phyloP scores from a whole-genome alignment of 192 early-diverging fungal genomes.

The Phlyctochytrium bullatum region DNA sequence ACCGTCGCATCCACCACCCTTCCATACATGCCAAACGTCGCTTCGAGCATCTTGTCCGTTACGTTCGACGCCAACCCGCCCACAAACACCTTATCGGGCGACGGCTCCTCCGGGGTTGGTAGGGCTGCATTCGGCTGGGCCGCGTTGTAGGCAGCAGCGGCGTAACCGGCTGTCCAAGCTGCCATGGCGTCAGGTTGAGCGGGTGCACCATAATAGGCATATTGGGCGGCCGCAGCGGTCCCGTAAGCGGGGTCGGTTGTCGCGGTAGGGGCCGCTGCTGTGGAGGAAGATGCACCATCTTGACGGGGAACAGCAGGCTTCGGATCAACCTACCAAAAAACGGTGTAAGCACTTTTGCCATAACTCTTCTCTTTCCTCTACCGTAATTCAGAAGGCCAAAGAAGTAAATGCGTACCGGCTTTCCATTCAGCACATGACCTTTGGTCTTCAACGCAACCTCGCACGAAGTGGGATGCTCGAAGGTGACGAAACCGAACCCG shows the following conservation, averaged over 20 bases:
- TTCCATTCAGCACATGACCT: neutral
- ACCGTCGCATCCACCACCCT: conserved; percentile 6
- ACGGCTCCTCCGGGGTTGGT: neutral
- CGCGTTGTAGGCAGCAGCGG: too few species aligned
- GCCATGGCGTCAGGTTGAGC: too few species aligned
- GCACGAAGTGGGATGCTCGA: neutral
- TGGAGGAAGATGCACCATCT: neutral
- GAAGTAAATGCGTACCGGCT: neutral
- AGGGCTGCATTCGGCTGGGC: neutral
- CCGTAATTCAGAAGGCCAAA: neutral
- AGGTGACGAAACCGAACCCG: conserved; percentile 53
- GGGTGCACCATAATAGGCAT: too few species aligned
- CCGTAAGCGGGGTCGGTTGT: too few species aligned
- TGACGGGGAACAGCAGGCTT: neutral
- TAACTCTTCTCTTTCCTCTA: too few species aligned
- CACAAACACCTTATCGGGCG: conserved; percentile 14
- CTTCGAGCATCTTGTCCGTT: conserved; percentile 7
- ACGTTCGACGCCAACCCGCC: conserved; percentile 17
- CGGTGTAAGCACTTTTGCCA: too few species aligned
- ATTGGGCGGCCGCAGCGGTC: too few species aligned
- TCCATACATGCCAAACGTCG: conserved; percentile 7
- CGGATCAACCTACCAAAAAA: neutral
- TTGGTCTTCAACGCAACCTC: neutral
- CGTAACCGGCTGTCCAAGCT: too few species aligned
- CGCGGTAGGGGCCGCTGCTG: too few species aligned